Evolutionary conservation across 345 rosid species (phyloP).

Genomic region (Abelmoschus esculentus): DNA sequence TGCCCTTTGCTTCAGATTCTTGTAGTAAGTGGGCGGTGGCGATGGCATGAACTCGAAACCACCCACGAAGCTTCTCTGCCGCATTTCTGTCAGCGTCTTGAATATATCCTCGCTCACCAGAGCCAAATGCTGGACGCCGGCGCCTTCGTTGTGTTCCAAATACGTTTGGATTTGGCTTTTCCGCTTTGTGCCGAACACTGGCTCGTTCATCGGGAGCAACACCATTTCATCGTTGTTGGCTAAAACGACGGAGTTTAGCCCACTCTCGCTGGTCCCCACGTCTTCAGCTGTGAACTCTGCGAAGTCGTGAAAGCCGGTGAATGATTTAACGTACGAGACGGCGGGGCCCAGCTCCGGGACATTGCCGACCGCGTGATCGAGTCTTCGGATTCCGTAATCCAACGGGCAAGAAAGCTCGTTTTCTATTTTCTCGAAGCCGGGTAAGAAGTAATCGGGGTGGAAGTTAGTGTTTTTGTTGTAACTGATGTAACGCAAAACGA

Average conservation of each 20-base stretch:
- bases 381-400: constrained; percentile 66
- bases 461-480: constrained; percentile 12
- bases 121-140: constrained; percentile 85
- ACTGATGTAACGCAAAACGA: constrained; percentile 76
- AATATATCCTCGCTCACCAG: constrained; percentile 67
- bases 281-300: constrained; percentile 90
- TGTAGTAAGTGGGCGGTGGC: constrained; percentile 80
- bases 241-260: constrained; percentile 67
- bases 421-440: constrained; percentile 51
- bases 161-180: constrained; percentile 95
- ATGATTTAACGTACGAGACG: constrained; percentile 47
- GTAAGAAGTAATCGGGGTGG: constrained; percentile 27
- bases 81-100: constrained; percentile 72
- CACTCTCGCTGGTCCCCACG: constrained; percentile 81
- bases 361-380: constrained; percentile 92
- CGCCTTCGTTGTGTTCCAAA: constrained; percentile 87
- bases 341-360: constrained; percentile 66
- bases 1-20: constrained; percentile 60
- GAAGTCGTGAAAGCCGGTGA: constrained; percentile 88
- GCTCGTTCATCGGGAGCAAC: constrained; percentile 79
- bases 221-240: constrained; percentile 79
- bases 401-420: constrained; percentile 46
- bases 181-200: constrained; percentile 81
- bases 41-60: constrained; percentile 95
- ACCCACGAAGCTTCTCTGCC: constrained; percentile 62